Base-by-base conservation (phyloP, 768 basidiomycete species). In the Tulasnella sp. region DNA sequence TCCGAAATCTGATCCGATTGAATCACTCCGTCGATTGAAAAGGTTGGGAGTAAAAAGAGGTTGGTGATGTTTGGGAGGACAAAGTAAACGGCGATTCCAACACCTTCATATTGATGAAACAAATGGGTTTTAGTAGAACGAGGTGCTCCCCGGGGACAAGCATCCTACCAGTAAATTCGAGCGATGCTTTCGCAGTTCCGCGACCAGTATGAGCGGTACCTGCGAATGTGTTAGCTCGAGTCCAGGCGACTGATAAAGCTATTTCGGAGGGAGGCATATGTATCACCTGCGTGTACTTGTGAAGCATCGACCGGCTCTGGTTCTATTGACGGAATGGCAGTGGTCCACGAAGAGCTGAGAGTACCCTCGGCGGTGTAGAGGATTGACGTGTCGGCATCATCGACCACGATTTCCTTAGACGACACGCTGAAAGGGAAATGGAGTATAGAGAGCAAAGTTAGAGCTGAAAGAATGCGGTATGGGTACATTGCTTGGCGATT, bases 1-100 rank as follows among this genome's bases (percentile, higher is more conserved):
- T n/a, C n/a, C 8, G 9, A 5, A 5, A 20, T 58, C 24, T n/a
- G 16, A 37, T 69, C 64, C 24, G 64, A 11, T 69, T 69, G 64
- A 37, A 69, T 14, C 14, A 69, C 64, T 14, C 64, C 64, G 64
- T 69, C 64, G 34, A 69, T 69, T 18, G 64, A 69, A 69, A 69
- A 69, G 20, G 64, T 69, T 28, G 64, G 64, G 31, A 34, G 64
- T 69, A 37, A 4, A 20, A 69, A 69, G 34, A 11, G 18, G 64
- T 12, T 69, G 16, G 64, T 69, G 18, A 69, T 28, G 14, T 69
- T 69, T 16, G 64, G 16, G 31, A 69, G 64, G 0, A 37, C 64
- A 37, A 69, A 69, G 64, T 69, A 69, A 34, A 34, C 64, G 28
- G 16, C 12, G 9, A 69, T 37, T 2, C 64, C 31, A 12, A 69